Evolutionary conservation across 179 eudicot genomes (phyloP).

Genomic region (Gypsophila paniculata): DNA sequence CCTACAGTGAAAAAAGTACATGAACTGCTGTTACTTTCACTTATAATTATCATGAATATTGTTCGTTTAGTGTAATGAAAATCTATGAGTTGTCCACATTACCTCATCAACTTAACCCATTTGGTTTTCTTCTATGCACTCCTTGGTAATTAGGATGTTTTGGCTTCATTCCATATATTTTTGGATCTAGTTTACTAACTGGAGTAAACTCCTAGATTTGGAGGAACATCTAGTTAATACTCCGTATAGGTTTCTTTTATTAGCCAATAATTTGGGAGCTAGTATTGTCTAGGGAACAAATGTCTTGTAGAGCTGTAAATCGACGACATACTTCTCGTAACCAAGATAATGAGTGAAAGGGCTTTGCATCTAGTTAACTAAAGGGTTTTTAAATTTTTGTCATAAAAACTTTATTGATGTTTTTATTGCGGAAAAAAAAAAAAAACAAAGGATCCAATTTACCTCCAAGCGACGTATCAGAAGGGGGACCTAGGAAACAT

Average conservation of each 20-base stretch:
- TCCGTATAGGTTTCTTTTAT: no score
- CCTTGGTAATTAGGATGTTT: conserved; percentile 45
- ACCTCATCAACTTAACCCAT: conserved; percentile 44
- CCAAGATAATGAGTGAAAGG: no score
- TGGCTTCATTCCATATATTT: conserved; percentile 48
- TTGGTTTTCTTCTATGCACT: conserved; percentile 34
- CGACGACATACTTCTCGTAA: no score
- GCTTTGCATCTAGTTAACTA: no score
- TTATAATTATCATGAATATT: neutral
- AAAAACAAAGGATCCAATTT: neutral
- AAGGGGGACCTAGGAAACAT: conserved; percentile 76
- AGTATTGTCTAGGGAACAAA: no score
- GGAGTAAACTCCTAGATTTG: conserved; percentile 71
- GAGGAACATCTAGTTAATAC: neutral
- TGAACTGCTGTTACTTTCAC: neutral
- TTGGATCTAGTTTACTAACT: conserved; percentile 55
- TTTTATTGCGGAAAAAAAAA: neutral
- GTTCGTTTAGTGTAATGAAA: neutral
- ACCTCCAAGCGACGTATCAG: conserved; percentile 60
- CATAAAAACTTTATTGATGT: neutral
- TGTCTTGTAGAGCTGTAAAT: no score
- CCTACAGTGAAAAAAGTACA: conserved; percentile 31
- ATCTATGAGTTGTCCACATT: conserved; percentile 9
- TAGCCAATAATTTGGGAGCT: no score
- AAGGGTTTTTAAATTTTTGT: no score